phyloP scores from a whole-genome alignment of 495 filamentous ascomycete genomes.

The Letharia columbiana region DNA sequence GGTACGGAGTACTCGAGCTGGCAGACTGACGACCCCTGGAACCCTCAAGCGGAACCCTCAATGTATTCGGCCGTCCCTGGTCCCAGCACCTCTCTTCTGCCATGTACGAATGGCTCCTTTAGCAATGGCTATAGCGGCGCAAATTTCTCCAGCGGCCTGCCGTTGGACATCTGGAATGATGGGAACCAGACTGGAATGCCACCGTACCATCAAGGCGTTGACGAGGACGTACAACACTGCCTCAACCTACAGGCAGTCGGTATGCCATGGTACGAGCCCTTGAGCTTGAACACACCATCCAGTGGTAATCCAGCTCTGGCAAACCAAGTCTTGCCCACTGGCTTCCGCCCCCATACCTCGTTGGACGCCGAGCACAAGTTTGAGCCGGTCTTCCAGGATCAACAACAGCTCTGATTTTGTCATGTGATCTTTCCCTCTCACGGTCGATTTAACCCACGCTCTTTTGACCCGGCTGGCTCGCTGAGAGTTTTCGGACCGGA shows the following conservation, averaged over 20 bases:
- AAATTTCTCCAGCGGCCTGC: neutral
- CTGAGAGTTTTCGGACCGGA: neutral
- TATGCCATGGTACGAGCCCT: neutral
- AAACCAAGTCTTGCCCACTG: neutral
- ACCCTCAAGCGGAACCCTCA: neutral
- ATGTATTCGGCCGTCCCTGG: neutral
- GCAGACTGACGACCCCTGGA: neutral
- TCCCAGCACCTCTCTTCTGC: neutral
- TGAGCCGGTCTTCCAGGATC: neutral
- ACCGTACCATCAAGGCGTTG: neutral
- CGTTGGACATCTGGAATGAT: neutral
- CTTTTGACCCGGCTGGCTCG: neutral
- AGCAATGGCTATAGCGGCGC: neutral
- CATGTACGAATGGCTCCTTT: neutral
- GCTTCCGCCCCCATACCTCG: neutral
- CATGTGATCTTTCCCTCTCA: neutral
- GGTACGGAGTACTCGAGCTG: neutral
- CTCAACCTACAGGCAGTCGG: neutral
- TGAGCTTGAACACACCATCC: neutral
- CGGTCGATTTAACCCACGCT: neutral
- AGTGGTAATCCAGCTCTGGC: neutral
- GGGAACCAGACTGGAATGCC: neutral
- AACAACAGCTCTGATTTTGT: neutral
- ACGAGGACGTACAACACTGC: neutral
- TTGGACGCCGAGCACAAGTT: neutral